phyloP scores from a whole-genome alignment of 371 early-diverging fungal species.

The Thermomucor indicae-seudaticae region DNA sequence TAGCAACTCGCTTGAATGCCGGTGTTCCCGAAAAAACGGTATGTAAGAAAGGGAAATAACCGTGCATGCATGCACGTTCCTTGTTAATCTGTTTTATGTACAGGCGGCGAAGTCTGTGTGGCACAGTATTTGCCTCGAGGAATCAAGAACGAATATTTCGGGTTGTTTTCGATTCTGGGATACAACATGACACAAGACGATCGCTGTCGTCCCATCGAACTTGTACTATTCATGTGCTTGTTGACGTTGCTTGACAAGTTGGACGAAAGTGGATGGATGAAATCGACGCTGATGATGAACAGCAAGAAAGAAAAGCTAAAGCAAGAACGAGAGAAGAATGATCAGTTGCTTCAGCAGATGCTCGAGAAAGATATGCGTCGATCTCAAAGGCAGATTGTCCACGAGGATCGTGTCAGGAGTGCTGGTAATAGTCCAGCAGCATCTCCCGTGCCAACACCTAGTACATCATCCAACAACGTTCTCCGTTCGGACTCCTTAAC shows the following conservation, averaged over 20 bases:
- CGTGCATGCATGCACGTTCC: neutral
- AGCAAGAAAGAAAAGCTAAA: constrained; percentile 23
- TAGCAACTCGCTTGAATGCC: constrained; percentile 34
- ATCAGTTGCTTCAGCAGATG: constrained; percentile 28
- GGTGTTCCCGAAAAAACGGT: constrained; percentile 27
- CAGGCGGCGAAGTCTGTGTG: constrained; percentile 33
- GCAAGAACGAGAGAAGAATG: constrained; percentile 22
- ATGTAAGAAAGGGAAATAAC: neutral
- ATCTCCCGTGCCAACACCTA: constrained; percentile 18
- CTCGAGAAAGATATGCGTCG: constrained; percentile 33
- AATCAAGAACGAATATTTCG: constrained; percentile 42
- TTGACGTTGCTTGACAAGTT: constrained; percentile 42
- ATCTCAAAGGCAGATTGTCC: constrained; percentile 28
- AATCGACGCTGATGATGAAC: neutral
- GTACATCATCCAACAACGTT: constrained; percentile 5
- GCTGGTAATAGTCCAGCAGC: constrained; percentile 9
- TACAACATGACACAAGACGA: constrained; percentile 31
- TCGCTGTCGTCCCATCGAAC: constrained; percentile 22
- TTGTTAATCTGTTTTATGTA: neutral
- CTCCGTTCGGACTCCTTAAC: too few species aligned
- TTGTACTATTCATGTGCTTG: constrained; percentile 25
- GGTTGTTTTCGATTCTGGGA: constrained; percentile 31
- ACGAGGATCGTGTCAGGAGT: constrained; percentile 7
- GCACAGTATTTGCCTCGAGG: constrained; percentile 40
- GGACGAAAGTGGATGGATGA: constrained; percentile 24